These are phyloP conservation scores for Penicillium janthinellum DNA, from an alignment of 2,329 filamentous ascomycete genomes.

Conservation along the genomic window DNA sequence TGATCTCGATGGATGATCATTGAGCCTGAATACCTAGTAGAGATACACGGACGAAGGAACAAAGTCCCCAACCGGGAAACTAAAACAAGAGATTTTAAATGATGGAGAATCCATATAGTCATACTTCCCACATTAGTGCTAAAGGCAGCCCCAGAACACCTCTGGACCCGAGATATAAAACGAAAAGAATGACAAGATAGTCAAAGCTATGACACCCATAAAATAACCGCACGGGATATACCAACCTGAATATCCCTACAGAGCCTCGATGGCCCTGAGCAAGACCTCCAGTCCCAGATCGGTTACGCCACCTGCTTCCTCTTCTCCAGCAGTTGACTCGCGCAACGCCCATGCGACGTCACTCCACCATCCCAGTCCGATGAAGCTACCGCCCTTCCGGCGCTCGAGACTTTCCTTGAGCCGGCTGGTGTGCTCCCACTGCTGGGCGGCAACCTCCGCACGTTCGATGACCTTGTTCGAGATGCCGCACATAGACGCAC, in stretches of 20 bases:
- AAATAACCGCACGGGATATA: not conserved
- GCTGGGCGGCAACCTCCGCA: slow-evolving; percentile 83
- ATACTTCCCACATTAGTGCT: not conserved
- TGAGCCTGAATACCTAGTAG: not conserved
- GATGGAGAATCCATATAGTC: not conserved
- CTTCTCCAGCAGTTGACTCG: slow-evolving; percentile 44
- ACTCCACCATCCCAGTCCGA: slow-evolving; percentile 83
- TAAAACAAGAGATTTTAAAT: not conserved
- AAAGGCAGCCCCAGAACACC: not conserved
- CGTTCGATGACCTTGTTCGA: slow-evolving; percentile 76
- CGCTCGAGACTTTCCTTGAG: slow-evolving; percentile 86
- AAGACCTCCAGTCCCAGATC: slow-evolving; percentile 59
- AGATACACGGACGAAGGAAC: not conserved
- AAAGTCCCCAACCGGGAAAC: not conserved
- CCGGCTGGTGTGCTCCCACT: slow-evolving; percentile 93
- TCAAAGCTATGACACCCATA: not conserved
- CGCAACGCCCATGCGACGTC: slow-evolving; percentile 79
- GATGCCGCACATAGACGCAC: slow-evolving; percentile 97
- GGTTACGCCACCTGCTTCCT: slow-evolving; percentile 39
- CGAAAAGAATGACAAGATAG: not conserved
- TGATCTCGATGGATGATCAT: no score
- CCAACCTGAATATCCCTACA: slow-evolving; percentile 40
- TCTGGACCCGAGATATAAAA: slow-evolving; percentile 2
- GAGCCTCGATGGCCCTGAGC: slow-evolving; percentile 57
- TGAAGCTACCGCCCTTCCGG: slow-evolving; percentile 74